Evolutionary conservation across 2,329 filamentous ascomycete genomes (phyloP), one percentile per base, ranked within the genome.

Genomic region (Aureobasidium lini): DNA sequence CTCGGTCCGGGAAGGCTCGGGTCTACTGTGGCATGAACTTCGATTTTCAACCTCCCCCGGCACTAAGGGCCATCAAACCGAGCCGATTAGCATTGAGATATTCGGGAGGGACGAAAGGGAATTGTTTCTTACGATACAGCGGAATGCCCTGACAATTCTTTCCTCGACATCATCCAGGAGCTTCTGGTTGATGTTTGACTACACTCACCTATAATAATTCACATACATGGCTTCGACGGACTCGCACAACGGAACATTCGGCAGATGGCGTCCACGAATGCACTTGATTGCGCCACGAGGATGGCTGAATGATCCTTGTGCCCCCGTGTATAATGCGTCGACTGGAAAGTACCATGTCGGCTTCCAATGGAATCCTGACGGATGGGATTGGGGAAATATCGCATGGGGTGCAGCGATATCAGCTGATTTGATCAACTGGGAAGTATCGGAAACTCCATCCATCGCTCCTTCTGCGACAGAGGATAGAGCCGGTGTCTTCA

Each of bases 231-330:
- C 39, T 42, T 18, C n/a, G 9, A 7, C 39, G n/a, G 39, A 42
- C 15, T 18, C n/a, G 9, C 16, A 42, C 39, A 16, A 18, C 39
- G 39, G 18, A 16, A 10, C 48, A 15, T 64, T 64, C 58, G 18
- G 37, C 31, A 54, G 63, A 61, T 67, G 65, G 65, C 60, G 66
- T 13, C 66, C 66, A 40, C 65, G 64, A 1, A 76, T 70, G 60
- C 75, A 77, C 60, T 56, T 76, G 5, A 67, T 66, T 28, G 69
- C 74, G 1, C 69, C 71, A 7, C 60, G 53, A 34, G 72, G 72
- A 18, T 77, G 75, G 75, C 68, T 76, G 64, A 77, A 77, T 52
- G 75, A 77, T 47, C 76, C 76, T 5, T 77, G 74, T 62, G 76
- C 70, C 1, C 69, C 71, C 3, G 70, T 71, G 18, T 76, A 74